These are phyloP conservation scores for Cardiosporidium cionae DNA, from an alignment of 169 alveolate genomes.

Conservation along the genomic window DNA sequence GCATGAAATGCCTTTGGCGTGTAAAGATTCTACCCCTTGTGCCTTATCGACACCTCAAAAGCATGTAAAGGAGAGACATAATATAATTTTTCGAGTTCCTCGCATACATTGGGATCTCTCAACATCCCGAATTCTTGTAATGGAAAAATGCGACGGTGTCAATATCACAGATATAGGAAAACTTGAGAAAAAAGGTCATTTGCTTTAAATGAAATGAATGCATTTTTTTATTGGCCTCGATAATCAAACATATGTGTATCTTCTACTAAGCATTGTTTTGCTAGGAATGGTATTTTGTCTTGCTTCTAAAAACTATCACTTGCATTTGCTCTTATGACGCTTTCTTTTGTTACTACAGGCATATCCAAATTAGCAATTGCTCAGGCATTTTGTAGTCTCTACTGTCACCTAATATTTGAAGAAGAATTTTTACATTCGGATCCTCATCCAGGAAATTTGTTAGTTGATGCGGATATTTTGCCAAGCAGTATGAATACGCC, in stretches of 20 bases:
- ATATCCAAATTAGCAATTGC: constrained; percentile 35
- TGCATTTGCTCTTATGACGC: too few relatives aligned
- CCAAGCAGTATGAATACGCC: too few relatives aligned
- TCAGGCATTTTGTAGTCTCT: constrained; percentile 16
- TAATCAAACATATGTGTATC: too few relatives aligned
- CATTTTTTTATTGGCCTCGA: too few relatives aligned
- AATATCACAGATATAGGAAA: constrained; percentile 19
- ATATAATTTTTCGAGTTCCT: constrained; percentile 24
- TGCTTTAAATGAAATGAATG: too few relatives aligned
- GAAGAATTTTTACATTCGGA: constrained; percentile 79
- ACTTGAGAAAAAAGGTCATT: constrained; percentile 9
- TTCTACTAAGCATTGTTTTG: too few relatives aligned
- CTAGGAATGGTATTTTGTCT: too few relatives aligned
- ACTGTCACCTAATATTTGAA: constrained; percentile 34
- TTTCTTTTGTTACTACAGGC: too few relatives aligned
- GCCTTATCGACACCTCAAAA: too few relatives aligned
- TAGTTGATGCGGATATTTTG: constrained; percentile 37
- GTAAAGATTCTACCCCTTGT: too few relatives aligned
- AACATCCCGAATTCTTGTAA: constrained; percentile 29
- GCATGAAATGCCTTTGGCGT: too few relatives aligned
- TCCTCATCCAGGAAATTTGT: constrained; percentile 82
- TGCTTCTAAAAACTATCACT: too few relatives aligned
- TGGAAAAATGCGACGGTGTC: constrained; percentile 30
- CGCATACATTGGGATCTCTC: constrained; percentile 5
- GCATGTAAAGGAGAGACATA: background rate